Conservation (phyloP, 371 early-diverging fungal genomes). For the Blastocladiella emersonii region DNA sequence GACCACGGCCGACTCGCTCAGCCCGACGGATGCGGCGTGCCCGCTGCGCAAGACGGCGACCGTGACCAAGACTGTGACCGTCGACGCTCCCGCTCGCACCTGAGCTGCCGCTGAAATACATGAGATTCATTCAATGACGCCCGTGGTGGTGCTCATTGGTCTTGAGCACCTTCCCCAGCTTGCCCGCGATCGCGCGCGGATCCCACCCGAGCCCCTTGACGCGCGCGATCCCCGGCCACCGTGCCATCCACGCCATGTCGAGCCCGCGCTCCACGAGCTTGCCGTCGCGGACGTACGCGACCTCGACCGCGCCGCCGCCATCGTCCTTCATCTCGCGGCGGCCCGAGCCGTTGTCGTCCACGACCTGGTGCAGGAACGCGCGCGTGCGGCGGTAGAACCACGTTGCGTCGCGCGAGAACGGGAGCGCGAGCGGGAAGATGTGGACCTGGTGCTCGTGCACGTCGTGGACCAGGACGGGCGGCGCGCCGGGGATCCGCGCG, state of each 20-base stretch:
- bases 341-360: background rate
- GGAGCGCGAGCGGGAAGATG: background rate
- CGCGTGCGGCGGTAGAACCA: background rate
- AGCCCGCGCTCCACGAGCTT: background rate
- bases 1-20: too few relatives aligned
- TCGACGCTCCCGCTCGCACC: too few relatives aligned
- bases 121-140: too few relatives aligned
- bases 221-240: background rate
- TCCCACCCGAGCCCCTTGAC: background rate
- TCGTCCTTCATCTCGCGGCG: too few relatives aligned
- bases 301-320: background rate
- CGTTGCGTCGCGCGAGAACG: background rate
- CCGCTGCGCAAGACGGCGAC: too few relatives aligned
- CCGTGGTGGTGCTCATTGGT: too few relatives aligned
- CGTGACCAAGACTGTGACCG: too few relatives aligned
- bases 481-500: background rate
- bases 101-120: too few relatives aligned
- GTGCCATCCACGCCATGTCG: background rate
- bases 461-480: background rate
- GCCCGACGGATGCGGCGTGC: too few relatives aligned
- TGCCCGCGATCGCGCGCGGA: too few relatives aligned
- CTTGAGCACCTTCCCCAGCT: too few relatives aligned
- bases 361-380: too few relatives aligned
- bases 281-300: background rate
- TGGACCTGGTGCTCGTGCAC: background rate